Base-by-base conservation (phyloP, 148 eudicot species). In the Suaeda aralocaspica region DNA sequence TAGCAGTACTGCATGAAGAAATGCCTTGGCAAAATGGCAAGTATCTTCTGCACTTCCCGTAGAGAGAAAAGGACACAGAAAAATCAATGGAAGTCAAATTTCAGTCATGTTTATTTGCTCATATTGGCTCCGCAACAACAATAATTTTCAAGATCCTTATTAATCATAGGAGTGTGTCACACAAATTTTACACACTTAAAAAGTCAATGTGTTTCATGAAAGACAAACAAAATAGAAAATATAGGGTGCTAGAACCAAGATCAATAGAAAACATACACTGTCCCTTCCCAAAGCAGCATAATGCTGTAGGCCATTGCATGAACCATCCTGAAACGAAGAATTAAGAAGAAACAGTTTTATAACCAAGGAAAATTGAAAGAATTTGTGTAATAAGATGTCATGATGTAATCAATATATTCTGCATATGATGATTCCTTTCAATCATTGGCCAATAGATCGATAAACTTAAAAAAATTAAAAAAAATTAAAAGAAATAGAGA, bases 241-340 rank as follows among this genome's bases (percentile, higher is more conserved):
- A 18, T 24, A 59, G 26, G 60, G 58, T 21, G 9, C 30, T 31
- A 72, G 42, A 21, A 62, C 14, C 45, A 70, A 53, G 70, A 42
- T 10, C 45, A 55, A 61, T 33, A 51, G 70, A 39, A 58, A 59
- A 74, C 88, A 46, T 92, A 92, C 97, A 76, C 82, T 66, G 74
- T 92, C 91, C 86, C 96, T 85, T 72, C 96, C 97, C 78, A 92
- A 77, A 79, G 97, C 97, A 65, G 97, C 97, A 84, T 92, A 92
- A 79, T 92, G 97, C 66, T 92, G 97, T 64, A 92, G 83, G 26
- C 97, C 97, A 83, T 92, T 92, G 92, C 97, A 92, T 53, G 97
- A 92, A 24, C 97, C 97, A 83, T 92, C 97, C 97, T 92, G 84
- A 67, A 49, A 22, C 30, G 60, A 19, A 22, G 68, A 13, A 21